Conservation (phyloP, 352 stramenopile species). For the Phytophthora aleatoria region DNA sequence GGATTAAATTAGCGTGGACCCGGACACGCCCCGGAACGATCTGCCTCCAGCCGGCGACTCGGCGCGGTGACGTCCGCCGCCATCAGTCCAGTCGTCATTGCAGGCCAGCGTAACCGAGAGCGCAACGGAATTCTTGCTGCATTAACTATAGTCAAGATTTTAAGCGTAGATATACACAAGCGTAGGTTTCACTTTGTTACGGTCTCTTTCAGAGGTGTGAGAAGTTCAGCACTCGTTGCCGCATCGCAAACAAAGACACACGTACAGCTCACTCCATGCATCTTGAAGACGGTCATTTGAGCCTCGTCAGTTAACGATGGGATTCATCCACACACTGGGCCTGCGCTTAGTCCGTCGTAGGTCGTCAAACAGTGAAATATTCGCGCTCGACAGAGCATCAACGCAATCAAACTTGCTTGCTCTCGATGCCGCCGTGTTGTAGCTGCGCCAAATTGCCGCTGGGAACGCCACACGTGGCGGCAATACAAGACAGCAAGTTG, state of each 20-base stretch:
- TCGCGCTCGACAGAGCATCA: not conserved
- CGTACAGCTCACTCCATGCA: constrained; percentile 2
- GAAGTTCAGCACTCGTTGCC: constrained; percentile 16
- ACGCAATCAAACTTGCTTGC: constrained; percentile 17
- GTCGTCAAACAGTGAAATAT: not conserved
- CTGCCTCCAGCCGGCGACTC: constrained; percentile 12
- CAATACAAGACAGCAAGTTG: not conserved
- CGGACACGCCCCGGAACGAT: constrained; percentile 11
- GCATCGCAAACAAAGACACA: constrained; percentile 4
- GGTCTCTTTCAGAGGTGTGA: constrained; percentile 5
- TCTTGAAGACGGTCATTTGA: constrained; percentile 1
- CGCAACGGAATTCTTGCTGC: constrained; percentile 1
- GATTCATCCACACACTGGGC: constrained; percentile 26
- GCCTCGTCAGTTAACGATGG: constrained; percentile 12
- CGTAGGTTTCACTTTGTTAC: constrained; percentile 15
- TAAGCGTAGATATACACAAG: constrained; percentile 18
- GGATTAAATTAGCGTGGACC: constrained; percentile 13
- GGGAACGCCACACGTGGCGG: constrained; percentile 2
- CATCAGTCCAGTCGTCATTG: constrained; percentile 15
- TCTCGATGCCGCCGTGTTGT: constrained; percentile 11
- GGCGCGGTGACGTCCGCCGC: not conserved
- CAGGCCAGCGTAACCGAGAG: constrained; percentile 9
- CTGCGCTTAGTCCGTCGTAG: constrained; percentile 21
- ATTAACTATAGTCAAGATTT: constrained; percentile 32
- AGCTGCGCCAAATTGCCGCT: constrained; percentile 1